Evolutionary conservation across 2,329 filamentous ascomycete species (phyloP), one percentile per base, ranked within the genome.

Genomic region (Aspergillus candidus): DNA sequence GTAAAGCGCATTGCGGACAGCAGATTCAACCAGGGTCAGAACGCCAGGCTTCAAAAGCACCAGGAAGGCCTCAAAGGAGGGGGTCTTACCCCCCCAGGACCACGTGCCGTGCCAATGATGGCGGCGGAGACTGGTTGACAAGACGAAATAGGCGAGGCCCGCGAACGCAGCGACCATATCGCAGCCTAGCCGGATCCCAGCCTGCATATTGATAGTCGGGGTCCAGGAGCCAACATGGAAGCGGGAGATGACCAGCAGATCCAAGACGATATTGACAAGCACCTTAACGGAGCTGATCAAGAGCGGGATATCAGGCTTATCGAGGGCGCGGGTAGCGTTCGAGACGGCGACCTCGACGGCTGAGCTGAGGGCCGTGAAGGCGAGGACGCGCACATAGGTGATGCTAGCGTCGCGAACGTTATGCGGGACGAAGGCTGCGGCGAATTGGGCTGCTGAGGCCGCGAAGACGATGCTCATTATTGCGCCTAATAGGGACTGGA

Each of bases 251-350:
- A 88, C 57, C 1, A 87, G 65, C 43, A 87, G 57, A 49, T 86
- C 82, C 0, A 87, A 69, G 2, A 81, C 47, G 43, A 88, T 87
- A 52, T 87, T 87, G 47, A 84, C 60, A 0, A 70, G 65, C 41
- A 86, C 84, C 50, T 83, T 84, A 40, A 74, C 69, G 0, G 72
- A 74, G 58, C 77, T 85, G 50, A 87, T 83, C 1, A 84, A 55
- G 0, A 88, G 65, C 0, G 83, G 82, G 0, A 87, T 80, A 55
- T 88, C 83, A 0, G 83, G 83, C 40, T 78, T 75, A 58, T 87
- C 84, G 1, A 88, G 63, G 0, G 84, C 80, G 35, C 83, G 69
- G 0, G 83, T 86, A 0, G 76, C 74, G 1, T 75, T 71, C 0
- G 77, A 72, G 0, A 86, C 78, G 0, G 83, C 78, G 0, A 76